Evolutionary conservation across 2,329 filamentous ascomycete genomes (phyloP).

Genomic region (Stagonosporopsis rhizophila): DNA sequence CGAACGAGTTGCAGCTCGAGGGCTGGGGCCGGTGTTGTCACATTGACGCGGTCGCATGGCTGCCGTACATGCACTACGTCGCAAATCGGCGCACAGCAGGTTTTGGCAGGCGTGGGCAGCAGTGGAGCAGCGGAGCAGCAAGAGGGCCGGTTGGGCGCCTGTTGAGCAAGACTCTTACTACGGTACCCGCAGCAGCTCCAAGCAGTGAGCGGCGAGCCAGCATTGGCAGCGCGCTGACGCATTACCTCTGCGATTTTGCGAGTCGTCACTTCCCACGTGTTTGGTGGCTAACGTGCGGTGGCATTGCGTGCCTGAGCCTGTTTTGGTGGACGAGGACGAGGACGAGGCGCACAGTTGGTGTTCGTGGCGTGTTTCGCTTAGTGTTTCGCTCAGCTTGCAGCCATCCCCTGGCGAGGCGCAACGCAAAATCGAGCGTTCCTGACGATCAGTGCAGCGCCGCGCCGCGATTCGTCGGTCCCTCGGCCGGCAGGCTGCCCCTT

Average conservation of each 20-base stretch:
- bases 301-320: constrained; percentile 9
- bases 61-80: constrained; percentile 23
- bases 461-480: constrained; percentile 32
- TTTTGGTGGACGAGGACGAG: constrained; percentile 16
- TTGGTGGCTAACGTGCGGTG: constrained; percentile 2
- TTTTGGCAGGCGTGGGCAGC: constrained; percentile 28
- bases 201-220: too few relatives aligned
- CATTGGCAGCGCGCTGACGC: constrained; percentile 8
- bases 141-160: constrained; percentile 24
- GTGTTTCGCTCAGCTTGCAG: constrained; percentile 29
- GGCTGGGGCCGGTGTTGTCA: constrained; percentile 25
- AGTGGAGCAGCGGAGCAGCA: constrained; percentile 21
- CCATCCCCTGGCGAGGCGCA: constrained; percentile 25
- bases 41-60: constrained; percentile 28
- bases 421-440: constrained; percentile 33
- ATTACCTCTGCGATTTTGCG: constrained; percentile 15
- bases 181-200: constrained; percentile 17
- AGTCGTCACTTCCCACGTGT: constrained; percentile 30
- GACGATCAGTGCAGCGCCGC: constrained; percentile 37
- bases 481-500: constrained; percentile 29
- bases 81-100: constrained; percentile 30
- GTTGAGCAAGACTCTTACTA: constrained; percentile 24
- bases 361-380: constrained; percentile 27
- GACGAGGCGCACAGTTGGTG: constrained; percentile 26
- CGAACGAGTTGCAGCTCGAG: constrained; percentile 25